phyloP scores from a whole-genome alignment of 2,329 filamentous ascomycete genomes.

The Falciphora oryzae region DNA sequence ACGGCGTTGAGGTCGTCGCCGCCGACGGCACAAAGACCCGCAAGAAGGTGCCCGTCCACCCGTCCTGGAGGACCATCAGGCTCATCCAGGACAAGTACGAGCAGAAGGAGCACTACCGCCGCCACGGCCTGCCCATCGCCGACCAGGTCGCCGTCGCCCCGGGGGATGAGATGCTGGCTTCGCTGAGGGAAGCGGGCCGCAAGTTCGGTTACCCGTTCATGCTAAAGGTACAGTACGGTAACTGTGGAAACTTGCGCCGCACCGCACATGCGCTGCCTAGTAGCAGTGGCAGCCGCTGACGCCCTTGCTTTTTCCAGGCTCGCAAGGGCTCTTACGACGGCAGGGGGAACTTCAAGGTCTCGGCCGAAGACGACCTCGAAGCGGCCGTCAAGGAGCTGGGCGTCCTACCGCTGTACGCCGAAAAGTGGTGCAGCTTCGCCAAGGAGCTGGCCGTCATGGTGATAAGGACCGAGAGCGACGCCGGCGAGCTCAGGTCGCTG shows the following conservation, averaged over 20 bases:
- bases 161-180: conserved; percentile 47
- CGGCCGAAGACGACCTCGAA: conserved; percentile 40
- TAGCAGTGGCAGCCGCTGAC: not conserved
- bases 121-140: conserved; percentile 65
- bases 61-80: conserved; percentile 79
- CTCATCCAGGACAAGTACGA: conserved; percentile 91
- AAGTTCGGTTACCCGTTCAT: conserved; percentile 79
- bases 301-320: conserved; percentile 31
- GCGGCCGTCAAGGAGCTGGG: conserved; percentile 66
- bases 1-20: conserved; percentile 49
- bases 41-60: conserved; percentile 61
- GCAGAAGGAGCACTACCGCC: conserved; percentile 75
- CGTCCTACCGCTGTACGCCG: conserved; percentile 72
- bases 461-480: conserved; percentile 72
- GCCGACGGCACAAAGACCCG: conserved; percentile 31
- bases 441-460: conserved; percentile 94
- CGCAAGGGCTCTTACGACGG: conserved; percentile 90
- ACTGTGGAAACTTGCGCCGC: not conserved
- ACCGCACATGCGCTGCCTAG: not conserved
- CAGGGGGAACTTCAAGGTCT: conserved; percentile 57
- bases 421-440: conserved; percentile 81
- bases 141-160: conserved; percentile 59
- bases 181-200: conserved; percentile 57
- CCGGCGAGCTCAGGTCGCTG: conserved; percentile 40
- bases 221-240: conserved; percentile 54